These are phyloP conservation scores for Colletotrichum theobromicola DNA, from an alignment of 2,329 filamentous ascomycete genomes.

Conservation along the genomic window DNA sequence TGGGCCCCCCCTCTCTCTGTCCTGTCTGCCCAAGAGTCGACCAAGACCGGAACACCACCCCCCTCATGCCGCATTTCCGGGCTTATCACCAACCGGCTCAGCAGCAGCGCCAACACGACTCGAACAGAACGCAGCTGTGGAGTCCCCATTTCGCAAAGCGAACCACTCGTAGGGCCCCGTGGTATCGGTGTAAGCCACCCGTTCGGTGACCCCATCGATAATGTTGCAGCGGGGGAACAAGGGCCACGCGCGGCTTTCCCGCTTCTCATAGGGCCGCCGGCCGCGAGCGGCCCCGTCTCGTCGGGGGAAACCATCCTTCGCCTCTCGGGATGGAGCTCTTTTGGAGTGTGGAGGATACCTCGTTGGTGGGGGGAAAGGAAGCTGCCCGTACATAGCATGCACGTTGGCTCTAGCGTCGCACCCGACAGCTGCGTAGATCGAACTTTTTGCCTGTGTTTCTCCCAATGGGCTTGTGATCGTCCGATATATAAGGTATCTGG, in stretches of 20 bases:
- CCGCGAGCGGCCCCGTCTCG: not conserved
- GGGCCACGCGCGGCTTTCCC: not conserved
- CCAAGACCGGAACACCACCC: not conserved
- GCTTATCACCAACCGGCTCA: not conserved
- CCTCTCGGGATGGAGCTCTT: not conserved
- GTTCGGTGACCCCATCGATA: not conserved
- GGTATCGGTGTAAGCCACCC: not conserved
- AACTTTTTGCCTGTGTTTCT: not conserved
- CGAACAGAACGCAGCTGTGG: not conserved
- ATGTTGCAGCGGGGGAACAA: not conserved
- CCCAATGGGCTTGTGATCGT: constrained; percentile 2
- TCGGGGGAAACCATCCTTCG: not conserved
- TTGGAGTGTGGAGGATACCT: not conserved
- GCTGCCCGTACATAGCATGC: not conserved
- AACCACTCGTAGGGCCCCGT: not conserved
- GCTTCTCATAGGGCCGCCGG: not conserved
- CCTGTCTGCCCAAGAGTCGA: not conserved
- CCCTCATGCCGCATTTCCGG: not conserved
- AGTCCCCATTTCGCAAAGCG: not conserved
- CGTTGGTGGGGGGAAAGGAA: not conserved
- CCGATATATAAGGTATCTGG: constrained; percentile 6
- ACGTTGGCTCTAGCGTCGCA: not conserved
- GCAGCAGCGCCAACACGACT: not conserved
- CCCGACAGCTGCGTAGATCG: not conserved
- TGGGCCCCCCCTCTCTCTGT: not conserved